Conservation (phyloP, 176 grass and related monocot species). For the Carex pumila region DNA sequence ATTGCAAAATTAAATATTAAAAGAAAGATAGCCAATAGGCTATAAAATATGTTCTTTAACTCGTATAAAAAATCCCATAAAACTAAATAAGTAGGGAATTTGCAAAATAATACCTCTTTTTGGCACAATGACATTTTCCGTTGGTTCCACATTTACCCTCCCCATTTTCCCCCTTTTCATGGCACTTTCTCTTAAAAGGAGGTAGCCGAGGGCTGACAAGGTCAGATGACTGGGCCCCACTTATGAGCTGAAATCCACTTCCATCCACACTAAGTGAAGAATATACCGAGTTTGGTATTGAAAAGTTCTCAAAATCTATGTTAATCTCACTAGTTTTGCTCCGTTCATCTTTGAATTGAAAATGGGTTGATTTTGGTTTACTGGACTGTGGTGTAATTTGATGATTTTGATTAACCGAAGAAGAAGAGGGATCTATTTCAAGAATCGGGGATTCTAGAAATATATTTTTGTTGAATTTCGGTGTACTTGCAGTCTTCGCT, state of each 20-base stretch:
- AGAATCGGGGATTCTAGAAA: conserved; percentile 23
- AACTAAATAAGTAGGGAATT: neutral
- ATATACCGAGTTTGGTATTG: conserved; percentile 18
- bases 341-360: conserved; percentile 17
- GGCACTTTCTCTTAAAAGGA: conserved; percentile 27
- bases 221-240: conserved; percentile 25
- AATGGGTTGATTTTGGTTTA: conserved; percentile 17
- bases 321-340: conserved; percentile 21
- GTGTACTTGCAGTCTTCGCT: conserved; percentile 2
- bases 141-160: conserved; percentile 35
- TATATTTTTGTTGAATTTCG: conserved; percentile 23
- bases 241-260: conserved; percentile 43
- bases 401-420: conserved; percentile 16
- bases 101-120: conserved; percentile 53
- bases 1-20: neutral
- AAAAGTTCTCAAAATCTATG: conserved; percentile 33
- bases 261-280: conserved; percentile 39
- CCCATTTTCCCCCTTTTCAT: conserved; percentile 31
- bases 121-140: conserved; percentile 50
- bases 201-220: conserved; percentile 2
- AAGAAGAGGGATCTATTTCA: conserved; percentile 26
- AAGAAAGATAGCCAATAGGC: neutral
- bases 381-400: neutral
- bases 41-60: neutral
- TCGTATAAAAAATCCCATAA: neutral